These are phyloP conservation scores for Arthroderma sp. DNA, from an alignment of 2,329 filamentous ascomycete species.

Conservation along the genomic window DNA sequence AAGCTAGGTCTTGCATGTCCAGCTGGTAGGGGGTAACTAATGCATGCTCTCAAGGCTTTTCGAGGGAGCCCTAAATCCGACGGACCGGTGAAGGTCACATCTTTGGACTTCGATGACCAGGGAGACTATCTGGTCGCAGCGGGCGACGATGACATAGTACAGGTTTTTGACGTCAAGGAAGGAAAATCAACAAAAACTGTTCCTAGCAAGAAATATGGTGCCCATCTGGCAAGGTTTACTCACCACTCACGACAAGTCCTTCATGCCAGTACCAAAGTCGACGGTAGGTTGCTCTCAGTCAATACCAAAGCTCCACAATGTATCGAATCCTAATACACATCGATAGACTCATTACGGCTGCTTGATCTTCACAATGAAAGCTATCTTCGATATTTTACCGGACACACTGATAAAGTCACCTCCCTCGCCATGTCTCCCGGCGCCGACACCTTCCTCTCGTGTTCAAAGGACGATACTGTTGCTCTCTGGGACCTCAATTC, in stretches of 20 bases:
- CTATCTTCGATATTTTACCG: constrained; percentile 91
- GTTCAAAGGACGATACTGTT: constrained; percentile 79
- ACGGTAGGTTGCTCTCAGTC: constrained; percentile 42
- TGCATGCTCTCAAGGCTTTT: constrained; percentile 17
- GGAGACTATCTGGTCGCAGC: constrained; percentile 86
- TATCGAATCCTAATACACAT: neutral
- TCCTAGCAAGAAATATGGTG: constrained; percentile 92
- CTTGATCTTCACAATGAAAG: constrained; percentile 82
- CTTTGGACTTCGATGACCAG: constrained; percentile 90
- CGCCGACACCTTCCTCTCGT: constrained; percentile 82
- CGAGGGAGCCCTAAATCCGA: constrained; percentile 25
- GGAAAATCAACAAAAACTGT: constrained; percentile 80
- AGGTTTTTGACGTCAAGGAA: constrained; percentile 87
- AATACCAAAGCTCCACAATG: neutral
- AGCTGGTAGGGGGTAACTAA: neutral
- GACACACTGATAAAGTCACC: constrained; percentile 75
- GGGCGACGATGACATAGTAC: constrained; percentile 86
- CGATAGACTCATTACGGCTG: constrained; percentile 69
- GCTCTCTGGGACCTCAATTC: constrained; percentile 80
- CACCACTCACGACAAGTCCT: constrained; percentile 84
- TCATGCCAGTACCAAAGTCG: constrained; percentile 90
- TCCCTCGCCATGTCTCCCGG: constrained; percentile 72
- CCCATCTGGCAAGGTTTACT: constrained; percentile 85
- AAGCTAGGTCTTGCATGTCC: constrained; percentile 13
- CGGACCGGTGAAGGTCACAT: constrained; percentile 54